These are phyloP conservation scores for Candida bentonensis DNA, from an alignment of 805 yeast genomes.

Conservation along the genomic window DNA sequence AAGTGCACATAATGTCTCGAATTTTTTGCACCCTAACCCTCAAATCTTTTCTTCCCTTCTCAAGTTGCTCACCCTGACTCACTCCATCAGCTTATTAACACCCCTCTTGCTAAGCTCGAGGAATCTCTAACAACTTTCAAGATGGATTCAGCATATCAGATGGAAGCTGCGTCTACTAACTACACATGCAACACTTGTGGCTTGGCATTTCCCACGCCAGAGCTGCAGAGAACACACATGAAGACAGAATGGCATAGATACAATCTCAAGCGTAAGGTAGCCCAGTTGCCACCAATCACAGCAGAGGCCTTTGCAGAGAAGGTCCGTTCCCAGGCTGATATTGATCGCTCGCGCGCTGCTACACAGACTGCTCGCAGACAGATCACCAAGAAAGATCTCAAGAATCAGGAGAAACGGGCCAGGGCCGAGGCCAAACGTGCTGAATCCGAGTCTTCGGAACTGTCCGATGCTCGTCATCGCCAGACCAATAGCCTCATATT, in stretches of 20 bases:
- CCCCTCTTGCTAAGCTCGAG: neutral
- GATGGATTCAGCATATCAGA: neutral
- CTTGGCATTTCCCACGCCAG: slow-evolving; percentile 67
- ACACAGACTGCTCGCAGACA: slow-evolving; percentile 16
- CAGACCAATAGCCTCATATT: neutral
- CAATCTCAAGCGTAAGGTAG: slow-evolving; percentile 86
- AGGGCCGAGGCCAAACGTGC: slow-evolving; percentile 4
- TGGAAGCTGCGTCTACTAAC: slow-evolving; percentile 2
- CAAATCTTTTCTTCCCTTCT: neutral
- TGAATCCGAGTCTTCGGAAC: neutral
- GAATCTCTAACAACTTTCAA: neutral
- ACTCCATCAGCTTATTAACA: neutral
- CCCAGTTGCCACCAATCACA: slow-evolving; percentile 59
- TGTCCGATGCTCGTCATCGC: neutral
- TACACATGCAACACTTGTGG: slow-evolving; percentile 86
- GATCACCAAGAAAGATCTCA: slow-evolving; percentile 24
- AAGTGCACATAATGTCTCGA: neutral
- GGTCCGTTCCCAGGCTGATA: slow-evolving; percentile 23
- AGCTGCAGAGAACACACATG: slow-evolving; percentile 84
- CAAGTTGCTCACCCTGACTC: neutral
- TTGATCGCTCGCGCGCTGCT: slow-evolving; percentile 3
- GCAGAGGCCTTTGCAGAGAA: slow-evolving; percentile 61
- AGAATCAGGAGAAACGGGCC: slow-evolving; percentile 17
- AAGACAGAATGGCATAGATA: slow-evolving; percentile 97
- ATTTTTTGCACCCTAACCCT: neutral